Evolutionary conservation across 78 protist species (phyloP), one percentile per base, ranked within the genome.

Genomic region (Diacronema lutheri): DNA sequence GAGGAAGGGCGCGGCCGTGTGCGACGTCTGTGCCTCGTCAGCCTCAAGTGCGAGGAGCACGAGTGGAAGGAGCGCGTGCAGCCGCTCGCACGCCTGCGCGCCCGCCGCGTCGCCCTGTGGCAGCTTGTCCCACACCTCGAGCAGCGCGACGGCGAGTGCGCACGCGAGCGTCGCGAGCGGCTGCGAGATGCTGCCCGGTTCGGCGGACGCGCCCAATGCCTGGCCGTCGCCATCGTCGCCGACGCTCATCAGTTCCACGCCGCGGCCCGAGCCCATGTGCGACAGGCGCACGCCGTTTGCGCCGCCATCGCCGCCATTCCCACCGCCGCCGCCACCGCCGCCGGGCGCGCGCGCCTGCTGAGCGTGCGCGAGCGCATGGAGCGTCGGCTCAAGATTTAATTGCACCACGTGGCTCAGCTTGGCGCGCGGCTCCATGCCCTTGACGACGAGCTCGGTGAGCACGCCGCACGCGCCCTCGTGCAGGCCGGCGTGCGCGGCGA

Each of bases 101-200:
- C 37, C 79, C 16, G 0, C 16, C 35, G 38, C 41, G 35, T 14
- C 33, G 58, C 37, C n/a, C 35, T 0, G 5, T 23, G 58, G 7
- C 58, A 71, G 79, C 55, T 56, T 20, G 57, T 71, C 79, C 79
- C 79, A 71, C 37, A 33, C 11, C 14, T 71, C 79, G 58, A 71
- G 79, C 35, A 69, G 46, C 77, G 37, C 77, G 56, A 40, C 41
- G 37, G n/a, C 9, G 23, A 40, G 29, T 14, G 77, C 56, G 14
- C 33, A 6, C 29, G n/a, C 46, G 33, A 69, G 77, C 57, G 31
- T 19, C 23, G 56, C 46, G 31, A 38, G 38, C 31, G 29, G 14
- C 50, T 4, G 19, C 26, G 76, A 68, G 31, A 38, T 4, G 41
- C 16, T 0, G n/a, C n/a, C n/a, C n/a, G n/a, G n/a, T n/a, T n/a